Evolutionary conservation across 495 filamentous ascomycete genomes (phyloP).

Genomic region (Neurospora cerealis): DNA sequence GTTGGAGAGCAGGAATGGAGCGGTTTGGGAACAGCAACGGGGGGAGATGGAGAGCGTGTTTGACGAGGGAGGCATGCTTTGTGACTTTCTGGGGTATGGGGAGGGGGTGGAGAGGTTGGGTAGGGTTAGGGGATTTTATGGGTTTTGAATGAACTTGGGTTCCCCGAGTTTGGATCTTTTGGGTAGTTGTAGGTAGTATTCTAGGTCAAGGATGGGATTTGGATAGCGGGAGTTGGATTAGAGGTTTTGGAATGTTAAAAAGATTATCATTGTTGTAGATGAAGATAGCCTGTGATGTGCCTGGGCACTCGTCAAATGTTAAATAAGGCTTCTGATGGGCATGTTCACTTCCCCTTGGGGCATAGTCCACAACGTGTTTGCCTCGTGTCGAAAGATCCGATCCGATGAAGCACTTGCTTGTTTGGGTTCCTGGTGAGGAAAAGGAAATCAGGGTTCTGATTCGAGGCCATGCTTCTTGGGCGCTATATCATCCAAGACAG

Average conservation of each 20-base stretch:
- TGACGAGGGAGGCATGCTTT: neutral
- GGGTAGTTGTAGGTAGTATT: neutral
- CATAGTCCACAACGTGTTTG: neutral
- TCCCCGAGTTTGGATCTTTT: neutral
- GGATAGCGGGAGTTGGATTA: neutral
- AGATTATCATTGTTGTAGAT: neutral
- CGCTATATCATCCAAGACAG: neutral
- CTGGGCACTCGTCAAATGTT: neutral
- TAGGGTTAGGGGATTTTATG: neutral
- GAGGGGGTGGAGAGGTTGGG: slow-evolving; percentile 1
- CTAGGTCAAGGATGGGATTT: neutral
- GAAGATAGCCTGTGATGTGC: neutral
- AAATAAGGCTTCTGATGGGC: neutral
- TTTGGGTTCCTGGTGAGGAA: neutral
- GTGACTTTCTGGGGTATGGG: neutral
- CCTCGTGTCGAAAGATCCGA: neutral
- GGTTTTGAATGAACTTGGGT: neutral
- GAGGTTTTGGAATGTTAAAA: neutral
- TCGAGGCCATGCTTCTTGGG: neutral
- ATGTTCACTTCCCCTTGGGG: neutral
- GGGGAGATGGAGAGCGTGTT: neutral
- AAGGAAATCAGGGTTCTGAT: neutral
- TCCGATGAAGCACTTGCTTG: neutral
- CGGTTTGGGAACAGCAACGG: neutral
- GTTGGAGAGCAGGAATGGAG: neutral